These are phyloP conservation scores for Silene noctiflora DNA, from an alignment of 179 eudicot genomes.

Conservation along the genomic window DNA sequence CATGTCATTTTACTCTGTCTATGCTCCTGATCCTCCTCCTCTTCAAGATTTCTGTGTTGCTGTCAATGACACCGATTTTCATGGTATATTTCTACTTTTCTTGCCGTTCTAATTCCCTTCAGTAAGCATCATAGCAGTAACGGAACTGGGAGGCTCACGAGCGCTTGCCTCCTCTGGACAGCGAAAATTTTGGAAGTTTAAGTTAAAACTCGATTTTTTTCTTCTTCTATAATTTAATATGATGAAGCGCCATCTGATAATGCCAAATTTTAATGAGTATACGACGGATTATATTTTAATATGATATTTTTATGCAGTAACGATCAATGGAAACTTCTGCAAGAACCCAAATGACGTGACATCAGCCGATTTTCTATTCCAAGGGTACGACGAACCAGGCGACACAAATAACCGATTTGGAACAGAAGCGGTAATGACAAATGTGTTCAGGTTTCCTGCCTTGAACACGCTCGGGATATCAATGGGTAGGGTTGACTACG, in stretches of 20 bases:
- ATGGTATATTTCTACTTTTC: not conserved
- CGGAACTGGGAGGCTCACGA: too few relatives aligned
- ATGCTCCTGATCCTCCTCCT: conserved; percentile 23
- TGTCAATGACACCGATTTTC: not conserved
- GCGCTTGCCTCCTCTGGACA: too few relatives aligned
- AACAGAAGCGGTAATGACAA: not conserved
- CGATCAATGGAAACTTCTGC: conserved; percentile 30
- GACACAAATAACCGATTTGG: conserved; percentile 27
- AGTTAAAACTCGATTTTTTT: too few relatives aligned
- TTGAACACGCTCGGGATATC: conserved; percentile 29
- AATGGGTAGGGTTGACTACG: conserved; percentile 25
- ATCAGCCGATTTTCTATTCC: conserved; percentile 24
- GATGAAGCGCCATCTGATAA: too few relatives aligned
- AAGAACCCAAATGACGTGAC: conserved; percentile 28
- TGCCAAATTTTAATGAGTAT: too few relatives aligned
- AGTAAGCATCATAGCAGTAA: too few relatives aligned
- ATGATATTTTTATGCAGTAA: conserved; percentile 17
- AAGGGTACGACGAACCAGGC: conserved; percentile 21
- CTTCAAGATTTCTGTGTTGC: conserved; percentile 34
- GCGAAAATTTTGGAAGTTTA: too few relatives aligned
- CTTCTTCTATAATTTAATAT: too few relatives aligned
- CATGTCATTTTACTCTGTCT: conserved; percentile 13
- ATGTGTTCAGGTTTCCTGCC: conserved; percentile 19
- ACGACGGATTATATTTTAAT: too few relatives aligned
- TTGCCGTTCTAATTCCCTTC: too few relatives aligned